A percentile compares a stretch with the other conserved stretches of the same genome.
Conservation (phyloP, 306 rosid genomes). For the Sindora glabra region DNA sequence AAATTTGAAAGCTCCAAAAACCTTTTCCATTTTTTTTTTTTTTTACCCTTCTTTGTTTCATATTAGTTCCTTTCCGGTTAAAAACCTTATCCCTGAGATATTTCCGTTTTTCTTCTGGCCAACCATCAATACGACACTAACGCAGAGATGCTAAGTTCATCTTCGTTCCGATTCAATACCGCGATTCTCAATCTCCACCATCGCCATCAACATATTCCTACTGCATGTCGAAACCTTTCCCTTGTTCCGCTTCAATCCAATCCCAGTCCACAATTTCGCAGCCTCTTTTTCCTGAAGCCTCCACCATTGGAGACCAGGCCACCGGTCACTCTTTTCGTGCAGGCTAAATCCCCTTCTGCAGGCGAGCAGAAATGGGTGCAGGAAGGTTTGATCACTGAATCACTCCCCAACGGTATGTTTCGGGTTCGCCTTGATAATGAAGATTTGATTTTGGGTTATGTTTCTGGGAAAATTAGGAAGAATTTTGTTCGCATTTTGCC, state of each 20-base stretch:
- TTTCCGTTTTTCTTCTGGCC: too few relatives aligned
- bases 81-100: too few relatives aligned
- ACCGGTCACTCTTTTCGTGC: background rate
- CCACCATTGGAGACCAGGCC: background rate
- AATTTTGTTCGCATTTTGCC: constrained; percentile 38
- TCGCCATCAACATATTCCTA: background rate
- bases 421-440: constrained; percentile 43
- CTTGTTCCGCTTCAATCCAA: background rate
- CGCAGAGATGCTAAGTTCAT: background rate
- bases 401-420: constrained; percentile 50
- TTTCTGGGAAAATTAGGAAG: constrained; percentile 45
- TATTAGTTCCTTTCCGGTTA: too few relatives aligned
- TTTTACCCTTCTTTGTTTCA: too few relatives aligned
- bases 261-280: background rate
- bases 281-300: constrained; percentile 20
- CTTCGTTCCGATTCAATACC: background rate
- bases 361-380: constrained; percentile 45
- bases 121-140: too few relatives aligned
- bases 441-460: constrained; percentile 39
- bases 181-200: background rate
- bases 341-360: constrained; percentile 22
- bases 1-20: too few relatives aligned
- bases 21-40: too few relatives aligned
- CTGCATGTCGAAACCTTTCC: background rate
- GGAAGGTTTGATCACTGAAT: constrained; percentile 43